These are phyloP conservation scores for Monilinia aucupariae DNA, from an alignment of 2,329 filamentous ascomycete genomes.

Conservation along the genomic window DNA sequence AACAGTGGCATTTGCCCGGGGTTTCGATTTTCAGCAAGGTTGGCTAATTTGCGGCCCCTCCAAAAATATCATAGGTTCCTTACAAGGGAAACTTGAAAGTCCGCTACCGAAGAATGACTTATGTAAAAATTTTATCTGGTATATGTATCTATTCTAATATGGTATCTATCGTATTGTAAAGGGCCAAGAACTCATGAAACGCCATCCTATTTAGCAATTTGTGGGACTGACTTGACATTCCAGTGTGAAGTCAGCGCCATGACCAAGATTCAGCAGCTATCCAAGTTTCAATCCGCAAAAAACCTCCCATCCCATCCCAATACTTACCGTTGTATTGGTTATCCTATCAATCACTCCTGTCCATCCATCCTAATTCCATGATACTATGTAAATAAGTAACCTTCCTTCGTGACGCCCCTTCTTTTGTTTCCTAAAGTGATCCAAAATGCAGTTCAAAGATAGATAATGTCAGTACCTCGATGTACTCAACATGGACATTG, in stretches of 20 bases:
- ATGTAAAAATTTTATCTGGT: not conserved
- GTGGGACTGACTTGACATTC: not conserved
- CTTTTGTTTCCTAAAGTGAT: not conserved
- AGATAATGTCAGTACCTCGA: too few relatives aligned
- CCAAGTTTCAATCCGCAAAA: not conserved
- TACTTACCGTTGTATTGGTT: not conserved
- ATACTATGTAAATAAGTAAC: too few relatives aligned
- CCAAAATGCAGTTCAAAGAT: not conserved
- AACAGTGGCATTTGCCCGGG: too few relatives aligned
- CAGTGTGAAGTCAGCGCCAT: not conserved
- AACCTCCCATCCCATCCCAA: not conserved
- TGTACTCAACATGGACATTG: not conserved
- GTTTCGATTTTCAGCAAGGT: too few relatives aligned
- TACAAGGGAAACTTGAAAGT: not conserved
- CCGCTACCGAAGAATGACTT: not conserved
- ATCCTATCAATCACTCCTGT: conserved; percentile 1
- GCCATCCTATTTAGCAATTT: not conserved
- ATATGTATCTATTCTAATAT: not conserved
- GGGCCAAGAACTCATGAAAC: not conserved
- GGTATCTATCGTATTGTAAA: not conserved
- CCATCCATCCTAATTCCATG: not conserved
- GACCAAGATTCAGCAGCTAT: not conserved
- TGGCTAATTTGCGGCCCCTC: too few relatives aligned
- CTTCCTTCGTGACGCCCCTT: not conserved
- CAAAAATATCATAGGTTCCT: not conserved